Evolutionary conservation across 1,139 yeast species (phyloP).

Genomic region (Meyerozyma guilliermondii): DNA sequence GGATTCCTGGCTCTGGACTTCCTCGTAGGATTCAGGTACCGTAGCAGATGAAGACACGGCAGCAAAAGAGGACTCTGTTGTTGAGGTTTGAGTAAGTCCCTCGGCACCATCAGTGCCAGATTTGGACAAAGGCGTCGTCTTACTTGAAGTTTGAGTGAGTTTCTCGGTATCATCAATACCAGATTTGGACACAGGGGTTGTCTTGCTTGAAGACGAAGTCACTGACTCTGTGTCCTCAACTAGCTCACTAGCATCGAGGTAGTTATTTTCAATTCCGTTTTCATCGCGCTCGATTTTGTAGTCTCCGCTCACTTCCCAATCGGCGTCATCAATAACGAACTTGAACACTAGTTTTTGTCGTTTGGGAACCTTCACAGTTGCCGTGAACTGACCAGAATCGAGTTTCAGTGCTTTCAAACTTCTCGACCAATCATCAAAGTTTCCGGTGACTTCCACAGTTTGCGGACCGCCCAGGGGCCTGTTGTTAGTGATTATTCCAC

Average conservation of each 20-base stretch:
- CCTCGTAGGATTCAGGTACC: conserved; percentile 15
- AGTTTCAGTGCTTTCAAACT: conserved; percentile 14
- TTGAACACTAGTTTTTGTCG: conserved; percentile 24
- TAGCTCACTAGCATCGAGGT: conserved; percentile 25
- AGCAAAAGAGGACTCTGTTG: conserved; percentile 37
- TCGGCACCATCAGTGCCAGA: conserved; percentile 8
- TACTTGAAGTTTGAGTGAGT: conserved; percentile 15
- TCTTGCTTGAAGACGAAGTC: background rate
- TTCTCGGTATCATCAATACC: conserved; percentile 7
- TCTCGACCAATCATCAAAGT: conserved; percentile 37
- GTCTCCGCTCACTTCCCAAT: conserved; percentile 27
- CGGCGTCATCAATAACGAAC: conserved; percentile 31
- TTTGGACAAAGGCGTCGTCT: conserved; percentile 2
- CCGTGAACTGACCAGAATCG: conserved; percentile 10
- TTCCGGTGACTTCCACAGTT: conserved; percentile 37
- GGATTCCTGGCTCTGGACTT: conserved; percentile 9
- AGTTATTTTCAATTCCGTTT: conserved; percentile 36
- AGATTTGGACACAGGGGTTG: conserved; percentile 3
- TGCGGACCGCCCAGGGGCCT: background rate
- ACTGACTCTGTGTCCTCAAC: conserved; percentile 2
- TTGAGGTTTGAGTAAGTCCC: conserved; percentile 22
- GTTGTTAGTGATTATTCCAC: background rate
- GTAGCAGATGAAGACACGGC: conserved; percentile 32
- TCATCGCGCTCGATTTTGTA: conserved; percentile 27
- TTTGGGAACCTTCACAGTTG: conserved; percentile 15